Conservation (phyloP, 345 rosid genomes). For the Populus ilicifolia region DNA sequence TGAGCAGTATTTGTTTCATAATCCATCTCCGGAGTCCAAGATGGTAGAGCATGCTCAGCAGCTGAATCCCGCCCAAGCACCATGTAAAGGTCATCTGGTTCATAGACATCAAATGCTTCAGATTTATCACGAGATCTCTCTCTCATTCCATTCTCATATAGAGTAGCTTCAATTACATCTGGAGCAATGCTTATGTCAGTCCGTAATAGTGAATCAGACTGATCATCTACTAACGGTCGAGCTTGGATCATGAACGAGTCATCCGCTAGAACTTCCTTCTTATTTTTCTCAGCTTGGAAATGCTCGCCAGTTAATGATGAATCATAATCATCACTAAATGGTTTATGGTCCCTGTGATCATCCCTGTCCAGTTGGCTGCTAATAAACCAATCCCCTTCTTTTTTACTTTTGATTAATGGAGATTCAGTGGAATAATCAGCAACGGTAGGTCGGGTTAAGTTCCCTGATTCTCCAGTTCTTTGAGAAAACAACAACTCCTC, state of each 20-base stretch:
- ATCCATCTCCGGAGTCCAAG: conserved; percentile 84
- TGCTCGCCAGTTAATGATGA: conserved; percentile 34
- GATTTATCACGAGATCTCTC: conserved; percentile 32
- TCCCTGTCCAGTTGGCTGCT: conserved; percentile 38
- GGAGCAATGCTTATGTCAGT: conserved; percentile 65
- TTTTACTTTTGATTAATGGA: conserved; percentile 43
- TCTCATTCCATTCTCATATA: conserved; percentile 32
- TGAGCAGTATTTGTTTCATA: conserved; percentile 42
- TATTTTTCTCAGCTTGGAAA: conserved; percentile 30
- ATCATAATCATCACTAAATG: conserved; percentile 42
- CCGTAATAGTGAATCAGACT: conserved; percentile 40
- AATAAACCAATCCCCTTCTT: conserved; percentile 72
- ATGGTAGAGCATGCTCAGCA: conserved; percentile 32
- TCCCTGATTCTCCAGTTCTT: conserved; percentile 33
- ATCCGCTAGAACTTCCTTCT: conserved; percentile 53
- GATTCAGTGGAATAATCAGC: conserved; percentile 44
- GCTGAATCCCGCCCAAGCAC: conserved; percentile 69
- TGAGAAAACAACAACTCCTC: conserved; percentile 54
- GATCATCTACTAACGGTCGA: conserved; percentile 42
- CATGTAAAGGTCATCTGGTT: conserved; percentile 96
- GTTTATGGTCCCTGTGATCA: conserved; percentile 37
- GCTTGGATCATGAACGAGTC: conserved; percentile 89
- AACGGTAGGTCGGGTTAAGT: conserved; percentile 23
- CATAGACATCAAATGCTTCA: conserved; percentile 27
- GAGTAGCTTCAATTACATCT: conserved; percentile 43